Base-by-base conservation (phyloP, 495 filamentous ascomycete genomes). In the Penicillium egyptiacum region DNA sequence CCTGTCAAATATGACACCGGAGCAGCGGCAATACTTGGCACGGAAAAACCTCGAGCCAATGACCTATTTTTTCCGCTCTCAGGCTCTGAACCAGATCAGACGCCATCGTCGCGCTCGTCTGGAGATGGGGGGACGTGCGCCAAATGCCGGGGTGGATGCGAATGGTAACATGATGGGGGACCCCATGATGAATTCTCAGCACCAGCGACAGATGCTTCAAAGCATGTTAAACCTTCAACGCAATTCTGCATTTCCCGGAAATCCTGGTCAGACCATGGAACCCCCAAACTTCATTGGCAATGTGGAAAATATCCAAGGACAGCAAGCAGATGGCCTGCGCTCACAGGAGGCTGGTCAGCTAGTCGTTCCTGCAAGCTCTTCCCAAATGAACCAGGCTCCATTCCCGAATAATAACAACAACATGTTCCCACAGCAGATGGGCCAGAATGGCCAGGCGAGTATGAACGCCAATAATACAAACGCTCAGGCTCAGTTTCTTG, bases 291-390 rank as follows among this genome's bases (percentile, higher is more conserved):
- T 83, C 61, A 70, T 81, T 10, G 78, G 79, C 5, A 80, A 75
- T 55, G 69, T 83, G 54, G 77, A 80, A 52, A 81, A 81, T 42
- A 75, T 87, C 11, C 70, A 83, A 50, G 82, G 79, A 23, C 84
- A 86, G 62, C 86, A 87, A 68, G 81, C 80, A 26, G 82, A 84
- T 60, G 85, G 81, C 14, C 62, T 83, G 50, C 82, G 83, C 23
- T 80, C 78, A n/a, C 82, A 85, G 66, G 82, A 87, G 68, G 80
- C 81, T 46, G 86, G 86, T 23, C 83, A 86, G 57, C 68, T 83
- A 43, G 86, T 88, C 22, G 86, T 88, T 11, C 86, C 86, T 10
- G 86, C 84, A 17, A 88, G 84, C 61, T 75, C 76, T 68, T 81
- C 70, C 23, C 76, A 77, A 50, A 75, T 77, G 55, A 75, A 77